These are phyloP conservation scores for Selaginella tamariscina DNA, from an alignment of 75 land plant genomes.

Conservation along the genomic window DNA sequence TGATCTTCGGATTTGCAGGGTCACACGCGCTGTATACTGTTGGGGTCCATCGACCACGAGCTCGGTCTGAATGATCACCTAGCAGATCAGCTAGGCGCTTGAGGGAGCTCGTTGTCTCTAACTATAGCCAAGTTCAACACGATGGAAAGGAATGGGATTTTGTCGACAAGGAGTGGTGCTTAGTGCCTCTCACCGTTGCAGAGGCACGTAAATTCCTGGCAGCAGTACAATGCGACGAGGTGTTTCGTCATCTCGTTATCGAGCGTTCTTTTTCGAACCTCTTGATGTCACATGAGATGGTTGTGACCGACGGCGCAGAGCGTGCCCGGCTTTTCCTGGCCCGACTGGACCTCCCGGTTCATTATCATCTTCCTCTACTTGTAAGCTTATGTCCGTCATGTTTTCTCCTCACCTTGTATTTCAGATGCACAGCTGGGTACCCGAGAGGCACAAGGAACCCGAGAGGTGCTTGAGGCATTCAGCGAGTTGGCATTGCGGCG, in stretches of 20 bases:
- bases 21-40: neutral
- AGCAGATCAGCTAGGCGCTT: neutral
- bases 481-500: too few relatives aligned
- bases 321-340: neutral
- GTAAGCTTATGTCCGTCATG: neutral
- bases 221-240: slow-evolving; percentile 1
- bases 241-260: neutral
- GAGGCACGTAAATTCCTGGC: slow-evolving; percentile 3
- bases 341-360: neutral
- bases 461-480: too few relatives aligned
- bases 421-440: too few relatives aligned
- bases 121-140: neutral
- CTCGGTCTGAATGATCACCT: neutral
- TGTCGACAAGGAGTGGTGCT: neutral
- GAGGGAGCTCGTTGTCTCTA: neutral
- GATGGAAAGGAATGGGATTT: slow-evolving; percentile 1
- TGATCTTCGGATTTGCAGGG: slow-evolving; percentile 1
- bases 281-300: slow-evolving; percentile 3
- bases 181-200: slow-evolving; percentile 1
- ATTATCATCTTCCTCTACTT: neutral
- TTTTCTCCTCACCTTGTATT: slow-evolving; percentile 1
- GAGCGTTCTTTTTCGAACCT: neutral
- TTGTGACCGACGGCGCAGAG: slow-evolving; percentile 4
- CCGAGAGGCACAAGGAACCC: too few relatives aligned
- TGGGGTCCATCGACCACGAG: slow-evolving; percentile 4